A percentile compares a stretch with the other conserved stretches of the same genome.
Evolutionary conservation across 2,329 filamentous ascomycete species (phyloP).

Genomic region (Paecilomyces fulvus): DNA sequence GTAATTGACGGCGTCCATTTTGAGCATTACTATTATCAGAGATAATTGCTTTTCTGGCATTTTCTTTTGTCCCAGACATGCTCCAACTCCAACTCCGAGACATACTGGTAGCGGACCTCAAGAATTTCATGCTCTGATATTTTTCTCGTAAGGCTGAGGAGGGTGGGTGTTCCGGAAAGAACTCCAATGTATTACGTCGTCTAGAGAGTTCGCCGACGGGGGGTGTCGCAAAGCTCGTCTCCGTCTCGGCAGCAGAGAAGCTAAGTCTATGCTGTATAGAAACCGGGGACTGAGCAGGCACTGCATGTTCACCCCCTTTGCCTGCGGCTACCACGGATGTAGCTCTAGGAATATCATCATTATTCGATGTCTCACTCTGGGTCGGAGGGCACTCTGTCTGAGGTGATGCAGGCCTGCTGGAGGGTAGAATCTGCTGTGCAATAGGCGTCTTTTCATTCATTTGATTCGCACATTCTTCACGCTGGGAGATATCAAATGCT

Average conservation of each 20-base stretch:
- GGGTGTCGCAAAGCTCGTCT: conserved; percentile 40
- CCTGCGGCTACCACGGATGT: background rate
- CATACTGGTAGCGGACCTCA: conserved; percentile 45
- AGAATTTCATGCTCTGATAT: conserved; percentile 32
- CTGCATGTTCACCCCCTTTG: background rate
- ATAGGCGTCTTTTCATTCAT: background rate
- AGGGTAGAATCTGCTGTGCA: background rate
- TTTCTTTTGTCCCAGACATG: conserved; percentile 38
- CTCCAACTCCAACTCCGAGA: conserved; percentile 54
- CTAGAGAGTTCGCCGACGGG: conserved; percentile 18
- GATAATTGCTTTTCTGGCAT: conserved; percentile 31
- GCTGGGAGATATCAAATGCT: background rate
- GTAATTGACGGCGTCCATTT: background rate
- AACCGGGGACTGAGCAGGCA: background rate
- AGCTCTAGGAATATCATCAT: background rate
- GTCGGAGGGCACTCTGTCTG: background rate
- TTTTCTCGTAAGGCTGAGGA: conserved; percentile 24
- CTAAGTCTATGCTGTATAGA: background rate
- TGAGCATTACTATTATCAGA: conserved; percentile 40
- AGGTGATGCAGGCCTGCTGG: background rate
- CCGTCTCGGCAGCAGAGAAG: background rate
- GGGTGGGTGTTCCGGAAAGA: conserved; percentile 13
- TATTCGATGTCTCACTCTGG: too few relatives aligned
- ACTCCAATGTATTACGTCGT: conserved; percentile 23
- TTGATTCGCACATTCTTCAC: background rate